Evolutionary conservation across 2,329 filamentous ascomycete species (phyloP), one percentile per base, ranked within the genome.

Genomic region (Exutisphaerella laricina): DNA sequence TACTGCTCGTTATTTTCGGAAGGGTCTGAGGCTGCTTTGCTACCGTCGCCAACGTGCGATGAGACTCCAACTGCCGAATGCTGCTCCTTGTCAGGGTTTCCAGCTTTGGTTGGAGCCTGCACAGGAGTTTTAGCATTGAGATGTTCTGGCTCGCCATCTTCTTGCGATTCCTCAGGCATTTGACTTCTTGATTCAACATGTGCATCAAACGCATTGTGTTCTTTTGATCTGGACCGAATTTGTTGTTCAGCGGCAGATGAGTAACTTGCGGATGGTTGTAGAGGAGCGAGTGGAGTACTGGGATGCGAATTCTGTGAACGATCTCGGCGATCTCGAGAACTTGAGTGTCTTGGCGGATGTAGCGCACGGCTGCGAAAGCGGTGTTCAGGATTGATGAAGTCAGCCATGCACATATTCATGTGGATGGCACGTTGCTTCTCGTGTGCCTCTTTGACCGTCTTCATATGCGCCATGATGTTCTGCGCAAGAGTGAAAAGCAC

Each of bases 401-500:
- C 49, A 4, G 55, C 55, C 39, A 58, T 51, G 37, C 50, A 55
- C 45, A 54, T 50, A 28, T 55, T 55, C 51, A 56, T 54, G 29
- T 50, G 39, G 26, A 54, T 53, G 5, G 54, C 54, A 8, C 54
- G 45, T 22, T 45, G 36, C 23, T 61, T 53, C 22, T 65, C 63
- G 28, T 58, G 56, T 6, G 57, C 59, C 16, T 66, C 63, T 39
- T 58, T 60, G 23, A 60, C 45, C 18, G 59, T 61, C 29, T 60
- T 58, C 40, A 64, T 49, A 36, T 66, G 61, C 8, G 47, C 40
- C 47, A 65, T 60, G 9, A 65, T 57, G 23, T 70, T 68, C 26
- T 74, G 70, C 48, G 80, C 78, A 4, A 79, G 65, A 2, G 43
- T 56, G 20, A 39, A 23, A 9, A 52, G 42, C 12, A 52, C 49